Base-by-base conservation (phyloP, 1,139 yeast species). In the Yamadazyma sp. region DNA sequence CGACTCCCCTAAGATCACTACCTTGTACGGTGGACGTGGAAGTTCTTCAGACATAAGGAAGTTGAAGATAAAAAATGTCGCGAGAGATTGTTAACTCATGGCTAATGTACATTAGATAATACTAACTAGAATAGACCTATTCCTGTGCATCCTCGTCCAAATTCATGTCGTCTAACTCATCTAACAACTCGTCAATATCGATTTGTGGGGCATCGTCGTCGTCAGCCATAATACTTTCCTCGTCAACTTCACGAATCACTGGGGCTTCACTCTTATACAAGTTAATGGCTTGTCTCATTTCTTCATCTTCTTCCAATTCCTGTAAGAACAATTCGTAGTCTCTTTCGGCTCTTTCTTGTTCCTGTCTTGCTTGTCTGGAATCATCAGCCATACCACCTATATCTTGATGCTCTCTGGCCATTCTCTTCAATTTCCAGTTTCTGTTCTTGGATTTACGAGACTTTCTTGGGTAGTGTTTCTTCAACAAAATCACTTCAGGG, bases 251-350 rank as follows among this genome's bases (percentile, higher is more conserved):
- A 14, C 54, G 50, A 22, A 42, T 48, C 6, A 55, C 58, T 31
- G 59, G 55, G n/a, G 58, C 59, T 38, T 58, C 65, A 38, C 81
- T 79, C 70, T 88, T 92, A 70, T 92, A 92, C 55, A 92, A 61
- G 59, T 92, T 90, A 62, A 92, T 80, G 35, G 89, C 82, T 52
- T 85, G 90, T 72, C 98, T 86, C 62, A 94, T 77, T 61, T 92
- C 99, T 41, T 83, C 82, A 65, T 92, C 99, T 66, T 92, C 97
- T 71, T 92, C 98, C 62, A 94, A 80, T 62, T 92, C 97, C 70
- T 88, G 97, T 69, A 94, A 79, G 85, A 92, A 92, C 54, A 84
- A 62, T 66, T 92, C 99, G 67, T 90, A 92, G 64, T 92, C 99
- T 63, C 81, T 84, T 66, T 92, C 97, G 3, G 95, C 96, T 56